Conservation (phyloP, 106 monocot genomes). For the Allium fistulosum region DNA sequence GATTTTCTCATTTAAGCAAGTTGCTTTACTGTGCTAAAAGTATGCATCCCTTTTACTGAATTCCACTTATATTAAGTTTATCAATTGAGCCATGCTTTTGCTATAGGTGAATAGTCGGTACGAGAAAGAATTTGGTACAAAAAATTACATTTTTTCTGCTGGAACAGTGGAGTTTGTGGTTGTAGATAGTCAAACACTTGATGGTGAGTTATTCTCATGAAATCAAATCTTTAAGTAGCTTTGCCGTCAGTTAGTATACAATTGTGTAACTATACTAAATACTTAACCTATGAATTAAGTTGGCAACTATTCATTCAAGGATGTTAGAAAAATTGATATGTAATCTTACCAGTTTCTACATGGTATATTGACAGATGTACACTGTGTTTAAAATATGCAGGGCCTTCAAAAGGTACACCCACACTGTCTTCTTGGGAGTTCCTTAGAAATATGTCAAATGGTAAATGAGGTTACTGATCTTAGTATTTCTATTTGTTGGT, state of each 20-base stretch:
- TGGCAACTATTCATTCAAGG: background rate
- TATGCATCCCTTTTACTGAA: background rate
- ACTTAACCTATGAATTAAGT: background rate
- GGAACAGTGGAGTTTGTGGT: constrained; percentile 73
- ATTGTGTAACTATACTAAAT: background rate
- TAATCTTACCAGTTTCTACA: too few relatives aligned
- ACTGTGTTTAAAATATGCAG: constrained; percentile 30
- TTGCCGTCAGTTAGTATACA: too few relatives aligned
- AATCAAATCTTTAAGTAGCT: too few relatives aligned
- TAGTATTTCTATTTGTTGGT: background rate
- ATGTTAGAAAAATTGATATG: too few relatives aligned
- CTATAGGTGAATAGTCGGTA: constrained; percentile 68
- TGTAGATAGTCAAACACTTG: constrained; percentile 92
- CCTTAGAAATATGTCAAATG: constrained; percentile 50
- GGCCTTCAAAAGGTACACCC: constrained; percentile 41
- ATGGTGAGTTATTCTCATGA: constrained; percentile 36
- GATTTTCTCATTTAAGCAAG: background rate
- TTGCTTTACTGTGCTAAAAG: background rate
- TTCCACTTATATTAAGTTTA: background rate
- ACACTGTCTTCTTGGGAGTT: constrained; percentile 81
- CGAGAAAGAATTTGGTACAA: constrained; percentile 86
- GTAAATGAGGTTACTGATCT: constrained; percentile 21
- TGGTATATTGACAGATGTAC: too few relatives aligned
- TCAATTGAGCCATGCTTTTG: background rate
- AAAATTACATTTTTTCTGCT: constrained; percentile 67